Base-by-base conservation (phyloP, 2,329 filamentous ascomycete genomes). In the Myriangium duriaei region DNA sequence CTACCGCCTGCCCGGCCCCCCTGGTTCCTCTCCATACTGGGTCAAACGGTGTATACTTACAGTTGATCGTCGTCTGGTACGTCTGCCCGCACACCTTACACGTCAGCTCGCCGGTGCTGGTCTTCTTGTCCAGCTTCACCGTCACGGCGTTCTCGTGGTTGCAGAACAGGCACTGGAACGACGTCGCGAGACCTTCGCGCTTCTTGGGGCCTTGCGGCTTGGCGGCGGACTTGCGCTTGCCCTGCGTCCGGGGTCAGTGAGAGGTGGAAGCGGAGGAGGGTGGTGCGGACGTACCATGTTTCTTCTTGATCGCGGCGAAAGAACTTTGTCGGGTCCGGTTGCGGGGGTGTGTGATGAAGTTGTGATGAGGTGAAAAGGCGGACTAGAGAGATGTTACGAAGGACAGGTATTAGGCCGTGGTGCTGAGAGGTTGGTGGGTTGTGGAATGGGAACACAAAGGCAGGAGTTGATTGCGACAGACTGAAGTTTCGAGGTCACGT, bases 131-230 rank as follows among this genome's bases (percentile, higher is more conserved):
- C 35, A 98, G 71, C 61, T 92, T 91, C 49, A 95, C 82, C 17
- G 76, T 72, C 37, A 98, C 83, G 0, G 87, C 84, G 48, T 85
- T 91, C 57, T 96, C 91, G 63, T 96, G 87, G 59, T 95, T 96
- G 70, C 91, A 98, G 65, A 98, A 98, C 32, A 98, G 77, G 58
- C 91, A 98, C 41, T 87, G 84, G 61, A 98, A 98, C n/a, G 76
- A 74, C 2, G 83, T 87, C 3, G 80, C 71, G 12, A 91, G 70
- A 29, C 76, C 73, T 50, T 87, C 81, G 57, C 72, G 53, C 51
- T 79, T 93, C 64, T 83, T 91, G 16, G 82, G 79, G 45, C 79
- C 83, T 58, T 77, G 72, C 11, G 83, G 83, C 67, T 86, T 86
- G 55, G 76, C 73, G 38, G 85, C 81, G 16, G 81, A 81, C 72